These are phyloP conservation scores for Calonectria fujianensis DNA, from an alignment of 2,329 filamentous ascomycete genomes.

Conservation along the genomic window DNA sequence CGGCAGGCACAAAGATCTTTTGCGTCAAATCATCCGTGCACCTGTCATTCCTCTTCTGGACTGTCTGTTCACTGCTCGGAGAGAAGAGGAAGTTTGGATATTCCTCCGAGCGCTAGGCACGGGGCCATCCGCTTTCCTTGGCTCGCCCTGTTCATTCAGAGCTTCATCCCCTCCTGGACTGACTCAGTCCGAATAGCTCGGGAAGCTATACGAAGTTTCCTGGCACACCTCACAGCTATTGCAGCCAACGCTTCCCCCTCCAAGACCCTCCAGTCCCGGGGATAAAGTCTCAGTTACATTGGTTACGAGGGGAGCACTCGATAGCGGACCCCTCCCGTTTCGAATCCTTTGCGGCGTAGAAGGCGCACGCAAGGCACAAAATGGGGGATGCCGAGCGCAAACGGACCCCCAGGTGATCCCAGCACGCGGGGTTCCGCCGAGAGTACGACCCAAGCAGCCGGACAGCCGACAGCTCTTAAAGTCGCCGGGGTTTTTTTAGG, in stretches of 20 bases:
- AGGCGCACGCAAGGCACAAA: conserved; percentile 16
- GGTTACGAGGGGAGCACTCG: conserved; percentile 17
- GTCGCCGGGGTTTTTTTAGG: conserved; percentile 8
- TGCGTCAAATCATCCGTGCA: not conserved
- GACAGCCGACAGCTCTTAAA: conserved; percentile 27
- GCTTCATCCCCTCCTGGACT: conserved; percentile 11
- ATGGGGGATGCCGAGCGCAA: conserved; percentile 16
- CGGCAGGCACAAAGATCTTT: not conserved
- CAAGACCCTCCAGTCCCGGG: conserved; percentile 1
- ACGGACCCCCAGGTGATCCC: conserved; percentile 15
- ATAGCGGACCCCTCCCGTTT: conserved; percentile 22
- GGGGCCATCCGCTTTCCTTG: conserved; percentile 17
- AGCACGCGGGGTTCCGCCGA: conserved; percentile 30
- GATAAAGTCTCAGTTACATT: conserved; percentile 15
- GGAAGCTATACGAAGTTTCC: conserved; percentile 2
- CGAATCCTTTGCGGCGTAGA: conserved; percentile 25
- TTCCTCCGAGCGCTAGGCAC: conserved; percentile 24
- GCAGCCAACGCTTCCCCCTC: not conserved
- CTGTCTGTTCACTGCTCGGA: not conserved
- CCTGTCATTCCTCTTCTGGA: not conserved
- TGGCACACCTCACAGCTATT: not conserved
- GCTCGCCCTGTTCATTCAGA: not conserved
- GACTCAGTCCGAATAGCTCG: not conserved
- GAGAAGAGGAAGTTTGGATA: conserved; percentile 15
- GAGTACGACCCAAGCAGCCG: conserved; percentile 24